Percentiles rank a stretch among this genome's conserved stretches.
Conservation (phyloP, 108 stramenopile genomes). For the Conticribra guillardii region DNA sequence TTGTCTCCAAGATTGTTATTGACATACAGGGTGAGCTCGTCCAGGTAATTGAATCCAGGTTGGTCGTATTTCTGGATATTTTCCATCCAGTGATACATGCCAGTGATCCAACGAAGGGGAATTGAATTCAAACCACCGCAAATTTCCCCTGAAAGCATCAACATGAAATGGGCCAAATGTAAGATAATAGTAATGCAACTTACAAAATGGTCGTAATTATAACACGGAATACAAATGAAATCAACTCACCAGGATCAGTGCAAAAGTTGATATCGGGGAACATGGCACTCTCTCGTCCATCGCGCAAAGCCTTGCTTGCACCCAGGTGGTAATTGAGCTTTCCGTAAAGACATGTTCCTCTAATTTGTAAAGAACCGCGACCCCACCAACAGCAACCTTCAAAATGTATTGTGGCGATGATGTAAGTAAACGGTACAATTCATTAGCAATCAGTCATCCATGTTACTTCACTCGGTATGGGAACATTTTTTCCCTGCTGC, state of each 20-base stretch:
- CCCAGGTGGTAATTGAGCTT: slow-evolving; percentile 52
- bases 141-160: slow-evolving; percentile 33
- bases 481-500: no score
- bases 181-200: no score
- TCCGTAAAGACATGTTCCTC: slow-evolving; percentile 52
- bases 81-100: slow-evolving; percentile 56
- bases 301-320: slow-evolving; percentile 36
- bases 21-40: slow-evolving; percentile 35
- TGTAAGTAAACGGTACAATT: no score
- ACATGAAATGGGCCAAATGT: no score
- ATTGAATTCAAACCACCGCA: slow-evolving; percentile 41
- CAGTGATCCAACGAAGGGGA: slow-evolving; percentile 51
- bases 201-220: no score
- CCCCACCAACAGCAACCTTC: slow-evolving; percentile 65
- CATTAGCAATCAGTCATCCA: no score
- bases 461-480: no score
- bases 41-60: slow-evolving; percentile 42
- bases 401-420: slow-evolving; percentile 29
- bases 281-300: slow-evolving; percentile 32
- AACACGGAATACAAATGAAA: neutral
- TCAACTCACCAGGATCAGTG: slow-evolving; percentile 24
- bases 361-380: slow-evolving; percentile 45
- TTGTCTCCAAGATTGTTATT: slow-evolving; percentile 23
- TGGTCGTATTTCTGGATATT: slow-evolving; percentile 40
- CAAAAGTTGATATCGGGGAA: slow-evolving; percentile 54